A percentile compares a stretch with the other conserved stretches of the same genome.
Evolutionary conservation across 2,329 filamentous ascomycete genomes (phyloP).

Genomic region (Penicillium sp.): DNA sequence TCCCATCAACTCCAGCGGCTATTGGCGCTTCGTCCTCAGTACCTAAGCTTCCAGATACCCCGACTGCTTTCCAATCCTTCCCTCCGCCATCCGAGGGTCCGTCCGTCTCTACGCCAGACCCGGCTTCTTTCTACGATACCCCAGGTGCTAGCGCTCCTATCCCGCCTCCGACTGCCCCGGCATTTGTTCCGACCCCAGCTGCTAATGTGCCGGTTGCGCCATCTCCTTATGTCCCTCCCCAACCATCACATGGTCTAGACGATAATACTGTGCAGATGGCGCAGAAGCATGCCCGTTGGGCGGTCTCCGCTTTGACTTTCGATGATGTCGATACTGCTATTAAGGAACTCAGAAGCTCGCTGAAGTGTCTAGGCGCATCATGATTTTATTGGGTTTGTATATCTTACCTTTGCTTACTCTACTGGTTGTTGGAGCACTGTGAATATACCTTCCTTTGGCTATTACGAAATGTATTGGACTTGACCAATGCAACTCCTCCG

Average conservation of each 20-base stretch:
- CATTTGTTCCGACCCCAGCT: slow-evolving; percentile 14
- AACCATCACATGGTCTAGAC: slow-evolving; percentile 43
- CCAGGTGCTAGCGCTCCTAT: slow-evolving; percentile 15
- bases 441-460: neutral
- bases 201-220: slow-evolving; percentile 25
- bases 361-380: slow-evolving; percentile 64
- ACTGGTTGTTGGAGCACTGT: neutral
- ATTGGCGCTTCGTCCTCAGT: slow-evolving; percentile 29
- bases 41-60: slow-evolving; percentile 34
- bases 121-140: slow-evolving; percentile 20
- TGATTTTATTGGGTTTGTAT: neutral
- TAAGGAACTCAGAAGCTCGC: slow-evolving; percentile 73
- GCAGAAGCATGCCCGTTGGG: slow-evolving; percentile 96
- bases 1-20: slow-evolving; percentile 38
- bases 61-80: slow-evolving; percentile 41
- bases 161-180: slow-evolving; percentile 14
- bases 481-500: neutral
- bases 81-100: slow-evolving; percentile 36
- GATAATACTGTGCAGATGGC: slow-evolving; percentile 76
- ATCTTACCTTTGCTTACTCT: neutral
- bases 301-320: slow-evolving; percentile 93
- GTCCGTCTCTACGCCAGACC: slow-evolving; percentile 19
- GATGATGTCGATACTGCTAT: slow-evolving; percentile 91
- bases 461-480: neutral
- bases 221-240: slow-evolving; percentile 17